Evolutionary conservation across 208 protist species (phyloP).

Genomic region (Acanthamoeba castellanii): DNA sequence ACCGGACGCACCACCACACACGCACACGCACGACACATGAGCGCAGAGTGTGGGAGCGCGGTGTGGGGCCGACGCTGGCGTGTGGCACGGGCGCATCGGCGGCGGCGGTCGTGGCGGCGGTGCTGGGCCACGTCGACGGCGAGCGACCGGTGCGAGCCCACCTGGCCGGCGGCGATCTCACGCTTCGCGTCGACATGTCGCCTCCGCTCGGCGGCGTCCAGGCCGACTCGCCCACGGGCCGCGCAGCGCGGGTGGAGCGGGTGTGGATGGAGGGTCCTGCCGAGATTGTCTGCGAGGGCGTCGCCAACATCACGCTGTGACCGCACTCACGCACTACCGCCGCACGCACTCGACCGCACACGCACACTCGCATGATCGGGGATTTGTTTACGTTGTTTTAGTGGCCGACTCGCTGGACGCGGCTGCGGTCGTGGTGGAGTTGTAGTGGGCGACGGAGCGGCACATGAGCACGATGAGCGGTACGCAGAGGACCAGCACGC

Average conservation of each 20-base stretch:
- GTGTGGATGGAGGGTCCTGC: slow-evolving; percentile 39
- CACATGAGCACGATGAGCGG: slow-evolving; percentile 23
- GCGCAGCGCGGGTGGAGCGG: neutral
- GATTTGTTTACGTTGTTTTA: neutral
- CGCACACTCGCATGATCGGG: too few relatives aligned
- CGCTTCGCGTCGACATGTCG: neutral
- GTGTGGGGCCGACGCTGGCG: neutral
- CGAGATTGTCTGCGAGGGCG: neutral
- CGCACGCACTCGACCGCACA: neutral
- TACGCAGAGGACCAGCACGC: slow-evolving; percentile 35
- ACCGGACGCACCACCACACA: neutral
- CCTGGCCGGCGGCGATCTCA: slow-evolving; percentile 13
- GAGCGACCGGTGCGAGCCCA: neutral
- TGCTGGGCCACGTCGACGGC: neutral
- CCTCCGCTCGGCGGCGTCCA: neutral
- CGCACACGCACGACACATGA: neutral
- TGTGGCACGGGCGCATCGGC: slow-evolving; percentile 19
- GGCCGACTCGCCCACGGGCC: neutral
- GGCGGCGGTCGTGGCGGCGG: neutral
- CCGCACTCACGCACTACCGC: neutral
- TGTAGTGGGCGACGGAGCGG: neutral
- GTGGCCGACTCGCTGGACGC: neutral
- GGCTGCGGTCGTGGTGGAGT: neutral
- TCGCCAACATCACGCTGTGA: neutral
- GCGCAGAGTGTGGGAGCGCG: slow-evolving; percentile 21